Percentiles rank a stretch among this genome's conserved stretches.
phyloP scores from a whole-genome alignment of 2,329 filamentous ascomycete species.

The Colletotrichum scovillei region DNA sequence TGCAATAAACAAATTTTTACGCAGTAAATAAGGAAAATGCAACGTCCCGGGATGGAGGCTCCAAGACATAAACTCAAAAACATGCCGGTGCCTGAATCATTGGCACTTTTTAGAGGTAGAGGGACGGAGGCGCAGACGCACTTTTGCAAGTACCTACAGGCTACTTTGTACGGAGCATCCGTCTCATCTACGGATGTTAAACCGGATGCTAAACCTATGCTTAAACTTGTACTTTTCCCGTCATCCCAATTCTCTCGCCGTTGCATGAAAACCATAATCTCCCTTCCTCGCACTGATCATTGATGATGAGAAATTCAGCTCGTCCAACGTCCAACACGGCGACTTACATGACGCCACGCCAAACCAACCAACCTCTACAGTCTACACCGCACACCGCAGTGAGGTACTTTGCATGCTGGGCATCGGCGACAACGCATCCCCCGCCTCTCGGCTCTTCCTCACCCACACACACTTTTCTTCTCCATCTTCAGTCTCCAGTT shows the following conservation, averaged over 20 bases:
- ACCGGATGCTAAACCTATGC: background rate
- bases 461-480: background rate
- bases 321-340: background rate
- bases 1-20: background rate
- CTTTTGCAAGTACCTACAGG: background rate
- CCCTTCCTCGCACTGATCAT: background rate
- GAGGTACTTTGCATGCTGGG: background rate
- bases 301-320: background rate
- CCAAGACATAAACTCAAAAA: conserved; percentile 9
- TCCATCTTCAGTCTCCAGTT: background rate
- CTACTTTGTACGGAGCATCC: background rate
- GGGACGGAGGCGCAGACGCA: no score
- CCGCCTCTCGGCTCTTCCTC: conserved; percentile 5
- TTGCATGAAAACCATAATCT: background rate
- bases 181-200: conserved; percentile 11
- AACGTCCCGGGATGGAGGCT: background rate
- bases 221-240: background rate
- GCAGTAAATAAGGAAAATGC: conserved; percentile 4
- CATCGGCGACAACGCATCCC: background rate
- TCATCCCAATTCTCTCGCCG: background rate
- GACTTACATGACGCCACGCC: conserved; percentile 7
- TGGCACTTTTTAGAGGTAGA: background rate
- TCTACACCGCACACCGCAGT: no score
- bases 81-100: background rate
- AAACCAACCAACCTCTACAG: background rate